Base-by-base conservation (phyloP, 1,139 yeast genomes). In the Pichia sp. region DNA sequence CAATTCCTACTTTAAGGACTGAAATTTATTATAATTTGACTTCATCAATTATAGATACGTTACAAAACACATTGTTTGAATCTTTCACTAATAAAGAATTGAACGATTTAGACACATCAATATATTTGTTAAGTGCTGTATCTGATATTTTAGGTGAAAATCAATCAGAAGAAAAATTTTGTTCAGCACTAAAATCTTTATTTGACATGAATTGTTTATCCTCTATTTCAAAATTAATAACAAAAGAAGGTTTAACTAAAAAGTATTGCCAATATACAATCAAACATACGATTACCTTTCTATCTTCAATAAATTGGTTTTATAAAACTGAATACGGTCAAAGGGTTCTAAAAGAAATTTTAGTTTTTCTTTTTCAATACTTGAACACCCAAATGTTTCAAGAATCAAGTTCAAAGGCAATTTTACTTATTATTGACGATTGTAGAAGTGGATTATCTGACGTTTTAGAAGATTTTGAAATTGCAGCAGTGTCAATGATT, bases 71-170 rank as follows among this genome's bases (percentile, higher is more conserved):
- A 5, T 23, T 18, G 15, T 15, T 22, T 16, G 36, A 32, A 36
- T 23, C 37, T 2, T 13, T 26, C 40, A 5, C 25, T 41, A 9
- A 26, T 8, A 41, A 40, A 36, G 20, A 51, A 40, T 38, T 59
- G 4, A 36, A 55, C 7, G 80, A 80, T 49, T 67, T 85, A 6
- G 97, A 90, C 62, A 77, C 88, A 1, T 80, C 88, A 23, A 63
- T 88, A 39, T 86, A 72, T 60, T 68, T 88, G 24, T 60, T 88
- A 15, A 79, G 72, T 57, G 76, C 79, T 42, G 77, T 71, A 51
- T 72, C 76, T 13, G 69, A 73, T 47, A 81, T 76, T 61, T 64
- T 77, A 53, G 68, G 60, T 1, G 61, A 59, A 26, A 63, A 61
- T 29, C 57, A 63, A 22, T 56, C 66, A 12, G 56, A 60, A 4